A percentile compares a stretch with the other conserved stretches of the same genome.
These are phyloP conservation scores for Apiospora kogelbergensis DNA, from an alignment of 2,329 filamentous ascomycete genomes.

Conservation along the genomic window DNA sequence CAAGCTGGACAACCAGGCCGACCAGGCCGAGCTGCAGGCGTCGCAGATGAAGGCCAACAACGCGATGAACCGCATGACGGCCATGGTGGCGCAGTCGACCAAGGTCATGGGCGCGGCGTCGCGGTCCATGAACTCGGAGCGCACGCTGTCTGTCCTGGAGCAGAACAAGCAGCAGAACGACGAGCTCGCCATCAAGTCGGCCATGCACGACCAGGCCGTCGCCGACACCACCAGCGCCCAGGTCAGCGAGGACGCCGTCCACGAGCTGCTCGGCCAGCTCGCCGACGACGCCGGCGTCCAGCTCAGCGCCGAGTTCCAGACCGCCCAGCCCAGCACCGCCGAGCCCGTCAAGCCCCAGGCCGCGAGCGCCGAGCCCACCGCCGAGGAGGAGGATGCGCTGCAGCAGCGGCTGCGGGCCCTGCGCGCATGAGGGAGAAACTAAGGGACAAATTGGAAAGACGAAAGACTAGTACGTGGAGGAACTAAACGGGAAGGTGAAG, in stretches of 20 bases:
- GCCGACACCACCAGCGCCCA: conserved; percentile 71
- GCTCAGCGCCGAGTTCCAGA: conserved; percentile 70
- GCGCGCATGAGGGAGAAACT: conserved; percentile 42
- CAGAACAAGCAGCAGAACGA: conserved; percentile 63
- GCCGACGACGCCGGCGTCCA: conserved; percentile 88
- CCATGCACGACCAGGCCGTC: conserved; percentile 85
- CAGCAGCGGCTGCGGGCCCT: conserved; percentile 59
- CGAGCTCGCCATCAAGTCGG: conserved; percentile 63
- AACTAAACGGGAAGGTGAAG: not conserved
- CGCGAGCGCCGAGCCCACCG: conserved; percentile 64
- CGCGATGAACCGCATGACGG: conserved; percentile 64
- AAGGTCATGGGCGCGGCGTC: conserved; percentile 59
- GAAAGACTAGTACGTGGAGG: conserved; percentile 2
- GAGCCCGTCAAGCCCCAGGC: conserved; percentile 48
- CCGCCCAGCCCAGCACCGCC: conserved; percentile 54
- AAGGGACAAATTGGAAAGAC: too few species aligned
- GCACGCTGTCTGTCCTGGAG: conserved; percentile 60
- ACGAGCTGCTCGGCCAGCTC: conserved; percentile 79
- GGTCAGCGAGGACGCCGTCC: conserved; percentile 80
- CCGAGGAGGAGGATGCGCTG: conserved; percentile 77
- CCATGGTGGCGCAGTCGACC: conserved; percentile 62
- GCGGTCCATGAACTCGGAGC: conserved; percentile 59
- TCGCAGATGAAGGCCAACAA: conserved; percentile 66
- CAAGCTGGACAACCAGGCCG: conserved; percentile 65
- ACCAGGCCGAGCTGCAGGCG: conserved; percentile 61